Evolutionary conservation across 2,329 filamentous ascomycete genomes (phyloP).

Genomic region (Alternaria sp.): DNA sequence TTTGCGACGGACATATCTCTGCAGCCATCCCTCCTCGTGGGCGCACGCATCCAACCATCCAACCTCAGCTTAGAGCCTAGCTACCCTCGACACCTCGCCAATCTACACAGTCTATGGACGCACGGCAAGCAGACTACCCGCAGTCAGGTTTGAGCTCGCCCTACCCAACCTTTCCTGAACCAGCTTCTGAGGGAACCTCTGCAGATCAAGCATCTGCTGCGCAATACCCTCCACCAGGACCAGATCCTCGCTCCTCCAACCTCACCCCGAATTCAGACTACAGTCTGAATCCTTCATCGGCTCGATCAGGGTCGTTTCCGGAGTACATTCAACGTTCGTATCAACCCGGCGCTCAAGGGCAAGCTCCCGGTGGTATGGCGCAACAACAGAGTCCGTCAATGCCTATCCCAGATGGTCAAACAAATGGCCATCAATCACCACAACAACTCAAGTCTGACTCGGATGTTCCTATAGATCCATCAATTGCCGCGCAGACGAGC

Average conservation of each 20-base stretch:
- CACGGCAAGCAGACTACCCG: conserved; percentile 61
- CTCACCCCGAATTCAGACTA: conserved; percentile 92
- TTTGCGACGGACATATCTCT: conserved; percentile 58
- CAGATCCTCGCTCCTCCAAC: conserved; percentile 77
- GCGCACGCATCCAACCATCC: conserved; percentile 43
- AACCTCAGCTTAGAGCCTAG: conserved; percentile 50
- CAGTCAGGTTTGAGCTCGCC: conserved; percentile 65
- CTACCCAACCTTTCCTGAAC: conserved; percentile 62
- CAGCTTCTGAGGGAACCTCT: conserved; percentile 82
- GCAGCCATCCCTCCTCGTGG: conserved; percentile 55
- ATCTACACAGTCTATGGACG: conserved; percentile 62
- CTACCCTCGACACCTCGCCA: conserved; percentile 39
- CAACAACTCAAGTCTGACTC: conserved; percentile 86
- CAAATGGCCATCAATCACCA: conserved; percentile 72
- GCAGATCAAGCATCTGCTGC: conserved; percentile 95
- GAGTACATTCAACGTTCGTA: conserved; percentile 87
- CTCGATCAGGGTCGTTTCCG: conserved; percentile 84
- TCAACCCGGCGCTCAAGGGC: conserved; percentile 76
- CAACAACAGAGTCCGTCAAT: conserved; percentile 99
- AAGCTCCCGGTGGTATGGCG: conserved; percentile 90
- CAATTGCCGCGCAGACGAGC: conserved; percentile 90
- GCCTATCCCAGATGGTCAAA: conserved; percentile 80
- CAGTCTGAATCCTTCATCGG: conserved; percentile 76
- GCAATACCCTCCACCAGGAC: conserved; percentile 79
- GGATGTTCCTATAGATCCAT: conserved; percentile 99